phyloP scores from a whole-genome alignment of 805 yeast genomes.

The Saccharomycopsis amapae region DNA sequence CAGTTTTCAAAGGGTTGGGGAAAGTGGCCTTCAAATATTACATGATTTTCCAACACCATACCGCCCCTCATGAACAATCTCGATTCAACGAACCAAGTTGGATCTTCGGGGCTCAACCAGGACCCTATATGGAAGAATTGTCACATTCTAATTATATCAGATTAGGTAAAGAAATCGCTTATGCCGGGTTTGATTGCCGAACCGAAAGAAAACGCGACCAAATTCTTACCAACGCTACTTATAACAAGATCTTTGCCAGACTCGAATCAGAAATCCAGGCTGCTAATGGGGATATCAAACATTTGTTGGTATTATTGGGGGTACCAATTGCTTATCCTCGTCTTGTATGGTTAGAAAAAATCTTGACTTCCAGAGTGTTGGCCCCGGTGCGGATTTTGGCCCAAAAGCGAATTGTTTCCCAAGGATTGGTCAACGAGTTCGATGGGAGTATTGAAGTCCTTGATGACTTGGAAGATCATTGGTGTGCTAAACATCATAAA shows the following conservation, averaged over 20 bases:
- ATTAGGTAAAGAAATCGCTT: constrained; percentile 64
- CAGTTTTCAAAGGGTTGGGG: constrained; percentile 67
- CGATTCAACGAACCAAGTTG: constrained; percentile 43
- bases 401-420: constrained; percentile 51
- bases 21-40: constrained; percentile 76
- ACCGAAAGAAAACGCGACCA: constrained; percentile 71
- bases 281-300: constrained; percentile 55
- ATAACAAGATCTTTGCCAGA: constrained; percentile 53
- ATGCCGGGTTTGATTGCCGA: constrained; percentile 85
- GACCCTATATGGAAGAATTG: constrained; percentile 62
- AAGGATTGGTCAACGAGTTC: constrained; percentile 78
- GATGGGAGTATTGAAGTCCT: constrained; percentile 87
- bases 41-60: constrained; percentile 87
- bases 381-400: constrained; percentile 59
- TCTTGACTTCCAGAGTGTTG: constrained; percentile 56
- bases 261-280: constrained; percentile 45
- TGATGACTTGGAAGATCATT: constrained; percentile 92
- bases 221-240: constrained; percentile 50
- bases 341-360: constrained; percentile 78
- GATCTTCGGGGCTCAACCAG: constrained; percentile 51
- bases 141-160: constrained; percentile 67
- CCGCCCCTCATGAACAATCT: constrained; percentile 39
- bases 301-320: constrained; percentile 76
- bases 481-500: constrained; percentile 90
- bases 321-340: constrained; percentile 95